Evolutionary conservation across 768 basidiomycete genomes (phyloP).

Genomic region (Ephemerocybe angulata): DNA sequence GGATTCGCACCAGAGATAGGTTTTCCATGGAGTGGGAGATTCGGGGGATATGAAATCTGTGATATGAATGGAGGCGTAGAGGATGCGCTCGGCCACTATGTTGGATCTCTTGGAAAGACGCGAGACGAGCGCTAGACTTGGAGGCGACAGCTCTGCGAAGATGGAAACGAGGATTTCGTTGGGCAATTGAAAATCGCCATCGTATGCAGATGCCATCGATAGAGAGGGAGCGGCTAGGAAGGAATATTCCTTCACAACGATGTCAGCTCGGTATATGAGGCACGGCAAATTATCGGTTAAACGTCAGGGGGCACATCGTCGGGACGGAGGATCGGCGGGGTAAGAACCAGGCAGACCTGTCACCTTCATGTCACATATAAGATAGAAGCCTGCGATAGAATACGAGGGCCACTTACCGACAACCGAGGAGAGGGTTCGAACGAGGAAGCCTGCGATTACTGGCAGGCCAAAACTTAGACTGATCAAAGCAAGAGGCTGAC

Average conservation of each 20-base stretch:
- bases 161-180: constrained; percentile 55
- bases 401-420: too few relatives aligned
- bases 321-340: constrained; percentile 42
- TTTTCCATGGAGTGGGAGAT: constrained; percentile 38
- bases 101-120: constrained; percentile 45
- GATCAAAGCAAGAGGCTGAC: constrained; percentile 3
- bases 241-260: neutral
- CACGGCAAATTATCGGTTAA: constrained; percentile 36
- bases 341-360: too few relatives aligned
- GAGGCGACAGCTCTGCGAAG: constrained; percentile 36
- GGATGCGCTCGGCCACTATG: constrained; percentile 54
- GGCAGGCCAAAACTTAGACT: neutral
- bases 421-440: too few relatives aligned
- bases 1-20: constrained; percentile 50
- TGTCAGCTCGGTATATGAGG: constrained; percentile 25
- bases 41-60: constrained; percentile 42
- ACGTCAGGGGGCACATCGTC: constrained; percentile 28
- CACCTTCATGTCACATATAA: too few relatives aligned
- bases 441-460: too few relatives aligned
- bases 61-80: constrained; percentile 52
- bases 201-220: neutral
- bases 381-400: too few relatives aligned
- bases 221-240: constrained; percentile 5
- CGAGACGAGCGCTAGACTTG: constrained; percentile 37
- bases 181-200: constrained; percentile 35